These are phyloP conservation scores for Lithohypha guttulata DNA, from an alignment of 2,329 filamentous ascomycete genomes.

Conservation along the genomic window DNA sequence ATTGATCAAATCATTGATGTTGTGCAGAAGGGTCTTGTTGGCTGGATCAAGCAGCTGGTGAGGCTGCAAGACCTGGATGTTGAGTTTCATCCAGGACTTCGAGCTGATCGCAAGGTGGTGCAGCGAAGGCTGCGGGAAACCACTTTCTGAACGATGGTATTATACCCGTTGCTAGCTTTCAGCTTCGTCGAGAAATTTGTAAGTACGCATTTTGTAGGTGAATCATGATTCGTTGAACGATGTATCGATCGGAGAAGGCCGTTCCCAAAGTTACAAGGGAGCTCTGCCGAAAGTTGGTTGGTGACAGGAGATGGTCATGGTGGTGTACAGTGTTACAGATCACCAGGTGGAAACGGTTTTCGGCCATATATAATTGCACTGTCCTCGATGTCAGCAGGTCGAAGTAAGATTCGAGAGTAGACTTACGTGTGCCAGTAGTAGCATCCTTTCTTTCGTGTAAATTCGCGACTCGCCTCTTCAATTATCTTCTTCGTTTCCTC, in stretches of 20 bases:
- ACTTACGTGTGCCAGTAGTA: constrained; percentile 9
- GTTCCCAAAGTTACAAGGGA: too few relatives aligned
- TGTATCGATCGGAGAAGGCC: too few relatives aligned
- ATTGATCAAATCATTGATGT: constrained; percentile 7
- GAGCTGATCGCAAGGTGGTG: neutral
- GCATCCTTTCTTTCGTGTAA: constrained; percentile 6
- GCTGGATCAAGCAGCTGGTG: neutral
- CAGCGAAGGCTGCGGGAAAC: too few relatives aligned
- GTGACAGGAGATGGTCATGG: too few relatives aligned
- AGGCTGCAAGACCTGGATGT: neutral
- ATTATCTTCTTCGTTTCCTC: constrained; percentile 21
- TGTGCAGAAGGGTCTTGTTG: neutral
- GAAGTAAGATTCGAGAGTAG: neutral
- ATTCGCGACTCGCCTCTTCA: constrained; percentile 14
- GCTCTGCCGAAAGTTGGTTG: too few relatives aligned
- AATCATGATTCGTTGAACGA: too few relatives aligned
- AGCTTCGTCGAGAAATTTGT: too few relatives aligned
- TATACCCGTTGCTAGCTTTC: too few relatives aligned
- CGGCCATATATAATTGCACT: constrained; percentile 7
- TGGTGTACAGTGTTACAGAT: neutral
- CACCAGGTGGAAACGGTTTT: constrained; percentile 6
- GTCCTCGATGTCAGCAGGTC: neutral
- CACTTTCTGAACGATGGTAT: too few relatives aligned
- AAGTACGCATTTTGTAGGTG: too few relatives aligned
- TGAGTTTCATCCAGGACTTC: neutral